These are phyloP conservation scores for Castanea sativa DNA, from an alignment of 306 rosid species.

Conservation along the genomic window DNA sequence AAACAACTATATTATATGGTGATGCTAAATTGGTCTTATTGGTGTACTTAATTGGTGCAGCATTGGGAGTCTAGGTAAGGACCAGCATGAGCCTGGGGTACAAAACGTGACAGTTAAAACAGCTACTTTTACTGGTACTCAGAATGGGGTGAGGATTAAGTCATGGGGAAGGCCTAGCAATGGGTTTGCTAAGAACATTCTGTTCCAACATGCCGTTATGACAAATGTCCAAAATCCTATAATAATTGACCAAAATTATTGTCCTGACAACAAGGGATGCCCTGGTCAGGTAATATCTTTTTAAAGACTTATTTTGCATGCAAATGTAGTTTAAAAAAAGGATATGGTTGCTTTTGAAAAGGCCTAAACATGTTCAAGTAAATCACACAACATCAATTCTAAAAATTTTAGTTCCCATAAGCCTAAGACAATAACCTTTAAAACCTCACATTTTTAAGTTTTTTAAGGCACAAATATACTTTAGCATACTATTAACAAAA, in stretches of 20 bases:
- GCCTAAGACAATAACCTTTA: too few species aligned
- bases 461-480: too few species aligned
- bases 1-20: background rate
- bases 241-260: conserved; percentile 55
- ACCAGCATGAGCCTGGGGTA: conserved; percentile 40
- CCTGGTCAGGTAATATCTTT: conserved; percentile 33
- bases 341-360: background rate
- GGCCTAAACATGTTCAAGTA: background rate
- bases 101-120: conserved; percentile 55
- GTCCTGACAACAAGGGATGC: conserved; percentile 36
- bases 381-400: background rate
- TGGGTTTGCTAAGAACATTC: too few species aligned
- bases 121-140: conserved; percentile 29
- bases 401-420: too few species aligned
- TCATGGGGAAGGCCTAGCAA: conserved; percentile 42
- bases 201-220: too few species aligned
- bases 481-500: too few species aligned
- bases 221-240: background rate
- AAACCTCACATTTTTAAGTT: too few species aligned
- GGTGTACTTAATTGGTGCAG: conserved; percentile 16
- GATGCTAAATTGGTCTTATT: background rate
- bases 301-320: background rate
- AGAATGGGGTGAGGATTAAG: conserved; percentile 50
- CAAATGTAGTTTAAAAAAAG: too few species aligned
- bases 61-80: conserved; percentile 54